Evolutionary conservation across 257 asterid genomes (phyloP), one percentile per base, ranked within the genome.

Genomic region (Salvia rosmarinus): DNA sequence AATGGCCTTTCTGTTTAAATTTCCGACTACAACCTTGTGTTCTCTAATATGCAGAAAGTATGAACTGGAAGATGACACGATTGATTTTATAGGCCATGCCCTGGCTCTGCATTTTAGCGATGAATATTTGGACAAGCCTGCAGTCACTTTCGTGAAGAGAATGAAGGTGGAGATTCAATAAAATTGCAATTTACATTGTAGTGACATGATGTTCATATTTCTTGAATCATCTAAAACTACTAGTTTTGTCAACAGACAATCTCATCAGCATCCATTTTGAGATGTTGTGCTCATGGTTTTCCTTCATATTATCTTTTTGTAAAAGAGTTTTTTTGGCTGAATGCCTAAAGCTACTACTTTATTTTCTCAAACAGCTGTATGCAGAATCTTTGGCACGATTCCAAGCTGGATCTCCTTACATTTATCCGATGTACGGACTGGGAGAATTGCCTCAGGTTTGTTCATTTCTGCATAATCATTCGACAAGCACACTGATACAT

Each of bases 371-470:
- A 82, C 81, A 95, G 99, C 85, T 95, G 57, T 95, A 95, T 61
- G 99, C 97, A 59, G 99, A 95, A 80, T 95, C 99, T 14, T 79
- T 95, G 85, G 97, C 99, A 6, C 92, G 99, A 64, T 95, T 95
- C 69, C 96, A 89, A 81, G 85, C 96, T 17, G 98, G 99, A 74
- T 95, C 98, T 54, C 99, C 99, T 70, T 95, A 95, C 83, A 87
- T 95, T 25, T 95, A 95, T 78, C 99, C 99, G 46, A 58, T 95
- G 90, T 95, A 95, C 55, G 99, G 99, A 50, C 88, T 95, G 11
- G 99, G 99, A 75, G 99, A 95, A 78, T 70, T 95, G 81, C 99
- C 99, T 55, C 99, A 95, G 99, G 99, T 94, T 77, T 80, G 81
- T 80, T 70, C 71, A 67, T 46, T 35, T 35, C 58, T 66, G 60